Conservation (phyloP, 129 eudicot species). For the Flaveria linearis region DNA sequence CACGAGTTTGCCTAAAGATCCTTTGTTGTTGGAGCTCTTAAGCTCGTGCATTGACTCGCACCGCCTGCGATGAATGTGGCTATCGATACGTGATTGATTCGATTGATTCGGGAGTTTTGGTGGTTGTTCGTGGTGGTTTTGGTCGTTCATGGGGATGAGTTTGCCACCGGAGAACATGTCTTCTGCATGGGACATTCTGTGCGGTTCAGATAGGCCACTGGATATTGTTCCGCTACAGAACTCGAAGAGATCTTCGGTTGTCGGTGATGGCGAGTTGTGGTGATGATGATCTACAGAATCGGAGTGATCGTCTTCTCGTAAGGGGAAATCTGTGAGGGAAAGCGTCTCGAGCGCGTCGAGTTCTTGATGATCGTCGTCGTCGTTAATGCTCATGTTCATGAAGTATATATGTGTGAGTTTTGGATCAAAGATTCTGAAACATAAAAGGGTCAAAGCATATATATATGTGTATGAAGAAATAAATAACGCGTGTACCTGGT, state of each 20-base stretch:
- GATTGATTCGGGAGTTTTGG: constrained; percentile 2
- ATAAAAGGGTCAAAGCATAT: constrained; percentile 30
- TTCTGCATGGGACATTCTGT: constrained; percentile 65
- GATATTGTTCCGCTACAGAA: constrained; percentile 36
- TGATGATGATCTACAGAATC: constrained; percentile 20
- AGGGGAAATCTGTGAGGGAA: constrained; percentile 55
- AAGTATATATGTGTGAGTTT: constrained; percentile 19
- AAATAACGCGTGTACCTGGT: too few relatives aligned
- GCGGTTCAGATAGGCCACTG: constrained; percentile 17
- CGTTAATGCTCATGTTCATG: constrained; percentile 32
- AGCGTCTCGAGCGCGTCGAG: constrained; percentile 50
- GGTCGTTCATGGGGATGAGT: constrained; percentile 53
- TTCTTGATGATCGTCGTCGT: constrained; percentile 30
- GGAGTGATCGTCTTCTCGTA: constrained; percentile 24
- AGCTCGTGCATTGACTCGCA: constrained; percentile 54
- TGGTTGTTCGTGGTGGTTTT: too few relatives aligned
- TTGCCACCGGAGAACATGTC: constrained; percentile 68
- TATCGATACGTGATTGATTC: background rate
- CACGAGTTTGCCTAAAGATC: constrained; percentile 19
- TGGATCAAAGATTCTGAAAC: constrained; percentile 16
- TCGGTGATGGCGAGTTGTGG: constrained; percentile 14
- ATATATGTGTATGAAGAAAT: constrained; percentile 16
- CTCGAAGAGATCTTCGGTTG: constrained; percentile 52
- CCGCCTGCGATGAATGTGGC: constrained; percentile 26
- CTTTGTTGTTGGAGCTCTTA: constrained; percentile 27